These are phyloP conservation scores for Rhazya stricta DNA, from an alignment of 257 asterid species.

Conservation along the genomic window DNA sequence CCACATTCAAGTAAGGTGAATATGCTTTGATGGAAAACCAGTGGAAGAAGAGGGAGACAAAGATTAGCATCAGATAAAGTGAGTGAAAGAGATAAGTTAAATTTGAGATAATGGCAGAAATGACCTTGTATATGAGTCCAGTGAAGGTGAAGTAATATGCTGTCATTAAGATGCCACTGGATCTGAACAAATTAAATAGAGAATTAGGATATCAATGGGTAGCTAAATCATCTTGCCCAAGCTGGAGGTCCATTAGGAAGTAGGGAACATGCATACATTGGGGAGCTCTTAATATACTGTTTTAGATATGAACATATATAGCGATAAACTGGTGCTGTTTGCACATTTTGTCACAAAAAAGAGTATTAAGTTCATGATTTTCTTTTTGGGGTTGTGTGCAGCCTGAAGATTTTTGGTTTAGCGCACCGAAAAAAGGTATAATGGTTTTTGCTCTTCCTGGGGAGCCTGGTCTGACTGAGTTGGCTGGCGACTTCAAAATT, in stretches of 20 bases:
- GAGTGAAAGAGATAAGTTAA: neutral
- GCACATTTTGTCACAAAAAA: neutral
- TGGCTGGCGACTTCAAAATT: slow-evolving; percentile 93
- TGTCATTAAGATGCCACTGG: neutral
- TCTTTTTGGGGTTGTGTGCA: slow-evolving; percentile 32
- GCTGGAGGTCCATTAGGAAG: neutral
- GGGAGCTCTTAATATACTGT: neutral
- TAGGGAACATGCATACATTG: neutral
- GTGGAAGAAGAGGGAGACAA: neutral
- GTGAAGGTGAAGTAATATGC: neutral
- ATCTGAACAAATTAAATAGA: neutral
- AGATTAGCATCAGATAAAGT: neutral
- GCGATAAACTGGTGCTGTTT: neutral
- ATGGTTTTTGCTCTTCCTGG: slow-evolving; percentile 99
- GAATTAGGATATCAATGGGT: neutral
- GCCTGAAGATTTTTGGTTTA: slow-evolving; percentile 97
- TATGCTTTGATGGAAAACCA: neutral
- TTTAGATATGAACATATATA: neutral
- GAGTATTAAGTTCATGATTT: neutral
- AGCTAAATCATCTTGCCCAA: neutral
- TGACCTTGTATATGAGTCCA: neutral
- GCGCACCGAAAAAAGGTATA: slow-evolving; percentile 92
- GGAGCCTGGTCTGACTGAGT: slow-evolving; percentile 87
- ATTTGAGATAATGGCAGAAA: neutral
- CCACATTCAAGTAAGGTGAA: neutral